Evolutionary conservation across 129 eudicot species (phyloP).

Genomic region (Rutidosis leptorrhynchoides): DNA sequence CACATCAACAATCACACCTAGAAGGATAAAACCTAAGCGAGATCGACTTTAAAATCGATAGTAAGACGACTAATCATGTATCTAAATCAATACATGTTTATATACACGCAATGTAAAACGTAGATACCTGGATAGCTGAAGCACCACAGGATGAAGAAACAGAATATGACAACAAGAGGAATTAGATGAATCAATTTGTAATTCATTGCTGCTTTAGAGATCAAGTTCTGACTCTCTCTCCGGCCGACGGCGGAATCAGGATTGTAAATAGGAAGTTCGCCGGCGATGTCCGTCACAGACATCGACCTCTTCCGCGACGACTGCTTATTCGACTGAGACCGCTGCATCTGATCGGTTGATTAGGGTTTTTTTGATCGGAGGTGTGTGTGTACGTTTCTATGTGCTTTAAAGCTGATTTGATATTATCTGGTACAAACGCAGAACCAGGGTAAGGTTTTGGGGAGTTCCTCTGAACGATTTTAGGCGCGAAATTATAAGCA

Average conservation of each 20-base stretch:
- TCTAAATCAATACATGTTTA: neutral
- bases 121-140: slow-evolving; percentile 31
- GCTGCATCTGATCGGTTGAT: slow-evolving; percentile 9
- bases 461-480: slow-evolving; percentile 14
- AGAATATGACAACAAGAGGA: slow-evolving; percentile 31
- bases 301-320: slow-evolving; percentile 34
- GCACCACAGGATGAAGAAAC: slow-evolving; percentile 38
- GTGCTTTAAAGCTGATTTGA: slow-evolving; percentile 8
- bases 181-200: slow-evolving; percentile 32
- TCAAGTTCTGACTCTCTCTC: slow-evolving; percentile 26
- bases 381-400: slow-evolving; percentile 17
- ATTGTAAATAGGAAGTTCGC: slow-evolving; percentile 33
- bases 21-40: neutral
- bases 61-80: neutral
- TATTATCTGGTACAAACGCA: neutral
- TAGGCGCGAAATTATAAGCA: slow-evolving; percentile 26
- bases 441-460: slow-evolving; percentile 10
- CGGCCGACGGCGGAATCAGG: slow-evolving; percentile 30
- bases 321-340: slow-evolving; percentile 30
- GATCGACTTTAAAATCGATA: neutral
- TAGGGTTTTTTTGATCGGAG: slow-evolving; percentile 17
- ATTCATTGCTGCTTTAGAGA: slow-evolving; percentile 6
- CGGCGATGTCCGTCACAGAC: slow-evolving; percentile 32
- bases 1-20: neutral
- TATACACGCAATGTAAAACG: neutral